Conservation (phyloP, 2,329 filamentous ascomycete genomes). For the Cladophialophora carrionii region DNA sequence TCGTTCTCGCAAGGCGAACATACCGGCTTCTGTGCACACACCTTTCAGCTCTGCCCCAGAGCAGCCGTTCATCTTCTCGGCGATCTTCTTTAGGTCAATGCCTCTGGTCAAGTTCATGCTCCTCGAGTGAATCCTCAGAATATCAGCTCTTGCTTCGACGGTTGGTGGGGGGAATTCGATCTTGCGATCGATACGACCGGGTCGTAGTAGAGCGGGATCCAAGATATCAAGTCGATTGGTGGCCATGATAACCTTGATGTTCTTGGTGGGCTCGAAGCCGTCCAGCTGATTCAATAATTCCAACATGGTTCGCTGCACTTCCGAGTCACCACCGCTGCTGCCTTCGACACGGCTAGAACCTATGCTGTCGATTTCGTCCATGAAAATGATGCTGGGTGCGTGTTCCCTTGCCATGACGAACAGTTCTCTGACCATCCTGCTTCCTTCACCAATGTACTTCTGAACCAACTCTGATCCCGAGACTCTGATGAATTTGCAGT, state of each 20-base stretch:
- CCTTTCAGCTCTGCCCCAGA: constrained; percentile 97
- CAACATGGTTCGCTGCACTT: constrained; percentile 98
- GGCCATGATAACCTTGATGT: constrained; percentile 99
- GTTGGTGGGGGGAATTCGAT: constrained; percentile 98
- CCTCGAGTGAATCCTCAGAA: constrained; percentile 93
- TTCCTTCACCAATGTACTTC: constrained; percentile 98
- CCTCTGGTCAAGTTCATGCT: constrained; percentile 98
- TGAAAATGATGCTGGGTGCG: constrained; percentile 98
- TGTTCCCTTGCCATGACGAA: constrained; percentile 99
- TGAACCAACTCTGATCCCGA: constrained; percentile 95
- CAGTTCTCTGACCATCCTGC: constrained; percentile 95
- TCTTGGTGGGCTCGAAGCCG: constrained; percentile 98
- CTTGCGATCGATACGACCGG: constrained; percentile 97
- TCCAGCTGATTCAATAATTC: constrained; percentile 98
- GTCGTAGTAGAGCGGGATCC: constrained; percentile 88
- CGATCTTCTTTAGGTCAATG: constrained; percentile 97
- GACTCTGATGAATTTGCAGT: constrained; percentile 98
- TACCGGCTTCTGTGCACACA: constrained; percentile 97
- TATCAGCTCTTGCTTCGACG: constrained; percentile 94
- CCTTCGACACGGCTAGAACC: constrained; percentile 96
- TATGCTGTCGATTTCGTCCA: constrained; percentile 99
- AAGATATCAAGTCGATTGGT: constrained; percentile 98
- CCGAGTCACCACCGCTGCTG: constrained; percentile 91
- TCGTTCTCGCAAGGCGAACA: constrained; percentile 94
- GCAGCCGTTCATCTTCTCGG: constrained; percentile 99